These are phyloP conservation scores for Pseudoturritis turrita DNA, from an alignment of 345 rosid genomes.

Conservation along the genomic window DNA sequence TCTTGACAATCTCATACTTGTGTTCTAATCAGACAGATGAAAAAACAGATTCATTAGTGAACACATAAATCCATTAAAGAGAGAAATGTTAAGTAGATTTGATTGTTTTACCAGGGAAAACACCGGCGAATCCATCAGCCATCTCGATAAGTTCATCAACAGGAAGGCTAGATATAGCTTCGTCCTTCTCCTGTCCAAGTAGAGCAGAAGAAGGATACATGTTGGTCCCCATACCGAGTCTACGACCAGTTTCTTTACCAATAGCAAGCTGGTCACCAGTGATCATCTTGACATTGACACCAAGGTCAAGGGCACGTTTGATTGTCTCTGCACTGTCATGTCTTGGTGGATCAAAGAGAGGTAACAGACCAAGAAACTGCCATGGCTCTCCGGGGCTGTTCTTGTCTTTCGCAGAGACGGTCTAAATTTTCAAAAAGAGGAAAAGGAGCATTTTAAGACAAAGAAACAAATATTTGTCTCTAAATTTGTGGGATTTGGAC, in stretches of 20 bases:
- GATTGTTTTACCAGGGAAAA: constrained; percentile 65
- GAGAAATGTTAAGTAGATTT: neutral
- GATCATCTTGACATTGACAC: constrained; percentile 94
- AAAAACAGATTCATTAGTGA: neutral
- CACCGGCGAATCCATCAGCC: constrained; percentile 97
- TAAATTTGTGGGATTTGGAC: neutral
- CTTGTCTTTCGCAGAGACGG: constrained; percentile 56
- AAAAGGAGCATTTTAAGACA: neutral
- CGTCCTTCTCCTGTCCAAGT: constrained; percentile 64
- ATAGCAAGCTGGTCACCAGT: constrained; percentile 94
- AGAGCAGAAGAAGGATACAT: constrained; percentile 97
- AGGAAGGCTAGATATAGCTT: constrained; percentile 44
- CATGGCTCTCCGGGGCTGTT: constrained; percentile 77
- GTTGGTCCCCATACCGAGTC: constrained; percentile 96
- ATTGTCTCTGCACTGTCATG: constrained; percentile 97
- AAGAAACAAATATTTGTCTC: neutral
- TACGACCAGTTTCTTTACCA: constrained; percentile 89
- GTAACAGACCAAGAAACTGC: constrained; percentile 84
- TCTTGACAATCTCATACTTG: constrained; percentile 90
- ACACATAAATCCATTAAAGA: neutral
- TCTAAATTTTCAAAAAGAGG: constrained; percentile 26
- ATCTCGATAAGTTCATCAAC: constrained; percentile 86
- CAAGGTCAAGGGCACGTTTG: constrained; percentile 75
- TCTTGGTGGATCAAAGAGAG: constrained; percentile 95
- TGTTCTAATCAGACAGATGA: constrained; percentile 47